Evolutionary conservation across 768 basidiomycete species (phyloP).

Genomic region (Cystobasidium onofrii): DNA sequence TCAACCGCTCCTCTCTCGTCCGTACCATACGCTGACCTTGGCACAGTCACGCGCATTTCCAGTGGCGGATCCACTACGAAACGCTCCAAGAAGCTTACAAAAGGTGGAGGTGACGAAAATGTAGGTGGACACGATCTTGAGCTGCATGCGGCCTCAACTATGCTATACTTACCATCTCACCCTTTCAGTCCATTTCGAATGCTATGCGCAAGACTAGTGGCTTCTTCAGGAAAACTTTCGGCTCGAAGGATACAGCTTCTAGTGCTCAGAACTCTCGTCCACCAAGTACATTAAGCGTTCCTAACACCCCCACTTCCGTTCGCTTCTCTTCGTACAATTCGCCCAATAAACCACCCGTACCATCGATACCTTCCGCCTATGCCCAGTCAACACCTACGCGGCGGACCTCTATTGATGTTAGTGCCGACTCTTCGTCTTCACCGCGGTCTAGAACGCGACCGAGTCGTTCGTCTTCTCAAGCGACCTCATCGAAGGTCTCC

Average conservation of each 20-base stretch:
- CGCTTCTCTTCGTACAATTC: slow-evolving; percentile 17
- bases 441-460: not conserved
- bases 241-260: not conserved
- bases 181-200: slow-evolving; percentile 29
- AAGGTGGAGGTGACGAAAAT: slow-evolving; percentile 1
- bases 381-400: not conserved
- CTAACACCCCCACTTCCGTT: slow-evolving; percentile 10
- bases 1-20: not conserved
- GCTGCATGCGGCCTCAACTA: not conserved
- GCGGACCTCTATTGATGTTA: not conserved
- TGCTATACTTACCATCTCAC: not conserved
- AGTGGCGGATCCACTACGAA: not conserved
- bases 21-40: not conserved
- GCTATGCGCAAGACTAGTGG: slow-evolving; percentile 42
- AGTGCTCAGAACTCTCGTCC: not conserved
- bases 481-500: not conserved
- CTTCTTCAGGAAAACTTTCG: slow-evolving; percentile 41
- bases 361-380: slow-evolving; percentile 18
- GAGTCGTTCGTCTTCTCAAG: not conserved
- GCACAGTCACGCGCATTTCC: not conserved
- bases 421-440: not conserved
- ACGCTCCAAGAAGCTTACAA: not conserved
- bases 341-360: slow-evolving; percentile 29
- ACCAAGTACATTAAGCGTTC: not conserved
- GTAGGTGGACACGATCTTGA: no score